These are phyloP conservation scores for Coccomyxa sp. DNA, from an alignment of 139 green algal genomes.

Conservation along the genomic window DNA sequence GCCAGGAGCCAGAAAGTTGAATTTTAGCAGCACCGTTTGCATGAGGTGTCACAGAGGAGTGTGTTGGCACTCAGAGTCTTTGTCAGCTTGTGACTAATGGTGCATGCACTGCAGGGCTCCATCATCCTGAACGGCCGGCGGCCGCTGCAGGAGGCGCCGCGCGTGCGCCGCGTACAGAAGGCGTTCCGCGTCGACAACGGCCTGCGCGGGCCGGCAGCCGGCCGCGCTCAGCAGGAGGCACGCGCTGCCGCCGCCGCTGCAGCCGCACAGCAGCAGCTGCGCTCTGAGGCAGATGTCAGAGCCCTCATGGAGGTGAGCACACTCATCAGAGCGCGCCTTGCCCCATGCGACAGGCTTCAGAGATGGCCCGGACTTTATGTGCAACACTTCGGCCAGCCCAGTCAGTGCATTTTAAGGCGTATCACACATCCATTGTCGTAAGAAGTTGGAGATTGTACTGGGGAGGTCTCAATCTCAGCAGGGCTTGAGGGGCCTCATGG, in stretches of 20 bases:
- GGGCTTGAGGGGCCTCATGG: neutral
- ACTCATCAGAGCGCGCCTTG: no score
- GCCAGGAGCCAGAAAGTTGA: no score
- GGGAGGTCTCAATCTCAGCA: neutral
- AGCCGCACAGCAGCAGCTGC: neutral
- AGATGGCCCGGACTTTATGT: no score
- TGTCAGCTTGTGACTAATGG: neutral
- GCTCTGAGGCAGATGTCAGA: constrained; percentile 1
- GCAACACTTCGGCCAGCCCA: no score
- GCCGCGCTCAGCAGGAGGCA: constrained; percentile 19
- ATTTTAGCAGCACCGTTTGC: no score
- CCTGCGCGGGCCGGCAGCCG: constrained; percentile 18
- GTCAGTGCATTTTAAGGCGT: no score
- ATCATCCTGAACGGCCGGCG: constrained; percentile 35
- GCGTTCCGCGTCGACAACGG: neutral
- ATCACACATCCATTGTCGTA: no score
- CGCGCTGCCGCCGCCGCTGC: constrained; percentile 8
- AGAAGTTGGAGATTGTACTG: no score
- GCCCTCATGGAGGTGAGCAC: constrained; percentile 6
- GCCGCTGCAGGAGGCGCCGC: constrained; percentile 4
- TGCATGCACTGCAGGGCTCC: neutral
- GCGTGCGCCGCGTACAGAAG: neutral
- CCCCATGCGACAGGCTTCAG: no score
- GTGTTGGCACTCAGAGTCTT: neutral
- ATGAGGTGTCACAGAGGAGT: no score